Evolutionary conservation across 2,329 filamentous ascomycete genomes (phyloP), one percentile per base, ranked within the genome.

Genomic region (Emericellopsis atlantica): DNA sequence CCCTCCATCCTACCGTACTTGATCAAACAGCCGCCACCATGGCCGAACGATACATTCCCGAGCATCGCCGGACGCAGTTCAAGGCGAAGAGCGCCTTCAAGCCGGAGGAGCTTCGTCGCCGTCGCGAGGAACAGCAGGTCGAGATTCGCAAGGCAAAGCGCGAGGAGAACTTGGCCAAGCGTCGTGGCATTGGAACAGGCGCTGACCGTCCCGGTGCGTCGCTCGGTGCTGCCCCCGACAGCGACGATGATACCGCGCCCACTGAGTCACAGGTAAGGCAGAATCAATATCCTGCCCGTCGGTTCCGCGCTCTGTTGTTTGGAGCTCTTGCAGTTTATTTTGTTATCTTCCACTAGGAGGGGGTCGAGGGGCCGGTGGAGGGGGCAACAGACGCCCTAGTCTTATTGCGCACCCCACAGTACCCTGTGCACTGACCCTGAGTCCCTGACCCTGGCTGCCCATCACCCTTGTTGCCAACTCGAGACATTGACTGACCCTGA

Each of bases 41-140:
- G 92, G 84, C 92, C 65, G 92, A 98, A 66, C 86, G 92, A 59
- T 98, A 95, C 73, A 98, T 98, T 59, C 92, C 92, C 64, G 92
- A 98, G 73, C 92, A 98, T 74, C 88, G 92, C 65, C 89, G 92
- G 61, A 95, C 87, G 51, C 89, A 95, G 72, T 98, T 95, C 81
- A 98, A 98, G 83, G 92, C 92, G 42, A 95, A 95, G 78, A 90
- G 86, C 68, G 87, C 87, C 58, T 96, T 98, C 76, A 95, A 95
- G 79, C 90, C 90, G 55, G 92, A 98, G 64, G 92, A 98, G 72
- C 82, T 98, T 51, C 87, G 92, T 62, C 89, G 92, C 58, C 92
- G 92, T 61, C 92, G 92, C 61, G 92, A 98, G 65, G 92, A 98
- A 69, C 89, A 95, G 67, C 92, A 96, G 70, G 92, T 98, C 51